Percentiles rank a stretch among this genome's conserved stretches.
phyloP scores from a whole-genome alignment of 2,329 filamentous ascomycete species.

The Cucurbitaria berberidis region DNA sequence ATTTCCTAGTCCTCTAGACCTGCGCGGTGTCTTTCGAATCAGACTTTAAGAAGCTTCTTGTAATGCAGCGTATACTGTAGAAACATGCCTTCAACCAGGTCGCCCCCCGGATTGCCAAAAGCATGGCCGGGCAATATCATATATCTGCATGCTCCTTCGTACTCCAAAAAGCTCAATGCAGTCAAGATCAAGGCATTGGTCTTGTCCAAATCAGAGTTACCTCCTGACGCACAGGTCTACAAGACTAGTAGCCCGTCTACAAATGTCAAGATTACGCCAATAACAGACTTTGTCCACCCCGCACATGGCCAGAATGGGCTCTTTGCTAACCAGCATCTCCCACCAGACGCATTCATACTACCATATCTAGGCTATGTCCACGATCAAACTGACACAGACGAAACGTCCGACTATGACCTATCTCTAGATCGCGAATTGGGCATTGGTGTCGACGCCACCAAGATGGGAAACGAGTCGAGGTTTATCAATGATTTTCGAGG shows the following conservation, averaged over 20 bases:
- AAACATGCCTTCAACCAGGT: neutral
- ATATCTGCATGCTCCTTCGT: conserved; percentile 39
- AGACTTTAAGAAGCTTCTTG: neutral
- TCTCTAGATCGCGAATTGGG: conserved; percentile 57
- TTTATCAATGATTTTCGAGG: conserved; percentile 63
- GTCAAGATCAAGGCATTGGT: conserved; percentile 33
- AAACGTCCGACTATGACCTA: conserved; percentile 58
- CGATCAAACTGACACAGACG: conserved; percentile 50
- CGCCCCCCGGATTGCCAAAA: conserved; percentile 29
- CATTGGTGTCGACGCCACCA: conserved; percentile 57
- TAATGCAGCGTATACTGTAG: neutral
- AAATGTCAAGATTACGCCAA: conserved; percentile 51
- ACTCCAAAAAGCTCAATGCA: conserved; percentile 38
- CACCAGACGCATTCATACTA: conserved; percentile 56
- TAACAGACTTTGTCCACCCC: conserved; percentile 53
- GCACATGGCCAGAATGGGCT: conserved; percentile 57
- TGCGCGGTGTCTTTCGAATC: neutral
- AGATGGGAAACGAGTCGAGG: conserved; percentile 58
- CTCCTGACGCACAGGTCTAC: conserved; percentile 15
- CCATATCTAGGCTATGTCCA: conserved; percentile 59
- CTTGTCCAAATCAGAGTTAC: conserved; percentile 23
- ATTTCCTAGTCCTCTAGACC: neutral
- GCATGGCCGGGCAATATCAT: conserved; percentile 36
- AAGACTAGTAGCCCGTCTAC: conserved; percentile 38
- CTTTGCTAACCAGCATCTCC: conserved; percentile 53